Evolutionary conservation across 805 yeast species (phyloP), one percentile per base, ranked within the genome.

Genomic region (Wickerhamomyces subpelliculosus): DNA sequence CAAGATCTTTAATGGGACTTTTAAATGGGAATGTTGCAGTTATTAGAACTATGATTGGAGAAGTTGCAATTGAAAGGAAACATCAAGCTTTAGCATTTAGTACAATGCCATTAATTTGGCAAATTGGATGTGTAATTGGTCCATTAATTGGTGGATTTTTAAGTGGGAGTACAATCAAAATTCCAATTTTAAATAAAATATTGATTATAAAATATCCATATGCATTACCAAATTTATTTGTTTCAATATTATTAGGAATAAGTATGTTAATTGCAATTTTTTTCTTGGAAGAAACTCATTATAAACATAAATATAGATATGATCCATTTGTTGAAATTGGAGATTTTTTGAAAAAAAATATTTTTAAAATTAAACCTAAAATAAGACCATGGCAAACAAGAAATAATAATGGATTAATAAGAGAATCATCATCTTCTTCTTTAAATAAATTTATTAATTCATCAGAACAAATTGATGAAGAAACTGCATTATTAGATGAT

Each of bases 1-100:
- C 84, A 9, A 62, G 84, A 48, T 61, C 70, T 17, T 44, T 69
- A 31, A 69, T 73, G 60, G 86, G 86, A 0, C 57, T 71, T 3
- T 56, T 78, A 30, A 79, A 78, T 50, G 86, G 84, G 7, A 79
- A 79, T 51, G 73, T 77, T 8, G 78, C 80, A 1, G 83, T 79
- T n/a, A 51, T 79, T 24, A 60, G 85, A 52, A 79, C 85, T 0
- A 58, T 68, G 35, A 63, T 79, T 32, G 85, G 84, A 3, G 86
- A 79, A 50, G 56, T 75, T 13, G 80, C 81, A 4, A 59, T 58
- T 2, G 73, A 78, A 40, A 62, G 75, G 37, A 61, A 64, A 26
- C 84, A 78, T 50, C 83, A 78, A 52, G 80, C 82, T 9, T 39
- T 76, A 8, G 84, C 84, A 1, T 77, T 79, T 48, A 68, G 78